Conservation (phyloP, 768 basidiomycete species). For the Paxillus rubicundulus region DNA sequence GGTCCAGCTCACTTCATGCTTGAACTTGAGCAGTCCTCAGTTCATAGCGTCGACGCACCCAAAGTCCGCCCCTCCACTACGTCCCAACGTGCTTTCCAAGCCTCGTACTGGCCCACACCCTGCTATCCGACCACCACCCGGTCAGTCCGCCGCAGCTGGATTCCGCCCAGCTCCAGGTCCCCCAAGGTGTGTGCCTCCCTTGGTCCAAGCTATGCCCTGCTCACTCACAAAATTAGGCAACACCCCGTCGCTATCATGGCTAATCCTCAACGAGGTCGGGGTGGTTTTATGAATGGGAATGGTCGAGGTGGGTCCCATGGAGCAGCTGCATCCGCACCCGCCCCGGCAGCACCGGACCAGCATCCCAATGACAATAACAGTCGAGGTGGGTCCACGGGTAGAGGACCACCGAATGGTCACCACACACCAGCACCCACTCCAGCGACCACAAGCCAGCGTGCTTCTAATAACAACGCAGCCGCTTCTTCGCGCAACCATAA, state of each 20-base stretch:
- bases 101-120: constrained; percentile 69
- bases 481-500: not conserved
- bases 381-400: constrained; percentile 1
- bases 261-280: constrained; percentile 60
- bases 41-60: constrained; percentile 76
- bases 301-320: constrained; percentile 10
- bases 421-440: not conserved
- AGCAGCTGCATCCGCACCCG: not conserved
- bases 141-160: constrained; percentile 55
- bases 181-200: constrained; percentile 1
- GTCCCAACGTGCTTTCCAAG: constrained; percentile 53
- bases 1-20: constrained; percentile 80
- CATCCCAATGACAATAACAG: not conserved
- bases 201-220: not conserved
- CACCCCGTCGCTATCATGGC: constrained; percentile 67
- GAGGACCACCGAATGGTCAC: constrained; percentile 12
- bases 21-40: constrained; percentile 86
- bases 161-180: constrained; percentile 57
- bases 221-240: constrained; percentile 16
- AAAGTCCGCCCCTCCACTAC: constrained; percentile 47
- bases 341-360: not conserved
- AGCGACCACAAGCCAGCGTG: not conserved
- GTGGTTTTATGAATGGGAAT: constrained; percentile 19
- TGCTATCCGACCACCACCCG: constrained; percentile 50
- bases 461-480: not conserved